These are phyloP conservation scores for Rhizophora apiculata DNA, from an alignment of 345 rosid genomes.

Conservation along the genomic window DNA sequence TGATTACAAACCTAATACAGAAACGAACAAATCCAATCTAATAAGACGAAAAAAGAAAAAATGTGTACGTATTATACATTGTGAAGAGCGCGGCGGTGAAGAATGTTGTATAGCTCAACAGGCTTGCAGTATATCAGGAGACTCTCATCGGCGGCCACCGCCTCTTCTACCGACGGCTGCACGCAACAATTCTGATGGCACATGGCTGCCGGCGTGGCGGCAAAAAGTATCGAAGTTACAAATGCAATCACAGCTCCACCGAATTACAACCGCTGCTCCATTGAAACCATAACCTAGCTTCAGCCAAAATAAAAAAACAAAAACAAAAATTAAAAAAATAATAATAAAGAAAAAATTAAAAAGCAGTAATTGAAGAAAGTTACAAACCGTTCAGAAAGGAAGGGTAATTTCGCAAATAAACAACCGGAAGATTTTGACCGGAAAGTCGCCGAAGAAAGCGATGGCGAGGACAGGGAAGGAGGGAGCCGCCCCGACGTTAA, in stretches of 20 bases:
- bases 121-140: conserved; percentile 32
- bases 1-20: not conserved
- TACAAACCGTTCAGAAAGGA: not conserved
- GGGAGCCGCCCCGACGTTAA: conserved; percentile 7
- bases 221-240: not conserved
- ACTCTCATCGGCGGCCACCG: conserved; percentile 23
- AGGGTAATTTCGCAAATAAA: not conserved
- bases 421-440: too few species aligned
- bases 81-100: conserved; percentile 22
- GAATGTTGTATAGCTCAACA: conserved; percentile 31
- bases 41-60: not conserved
- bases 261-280: not conserved
- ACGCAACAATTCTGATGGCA: conserved; percentile 29
- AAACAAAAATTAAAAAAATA: not conserved
- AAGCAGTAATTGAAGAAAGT: not conserved
- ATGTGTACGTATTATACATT: conserved; percentile 6
- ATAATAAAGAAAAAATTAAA: not conserved
- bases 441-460: not conserved
- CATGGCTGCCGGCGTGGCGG: conserved; percentile 9
- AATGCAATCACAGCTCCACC: not conserved
- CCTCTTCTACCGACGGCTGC: conserved; percentile 18
- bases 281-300: not conserved
- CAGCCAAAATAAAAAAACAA: not conserved
- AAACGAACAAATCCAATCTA: not conserved
- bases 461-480: not conserved